Evolutionary conservation across 1,139 yeast species (phyloP).

Genomic region (Suhomyces taliae): DNA sequence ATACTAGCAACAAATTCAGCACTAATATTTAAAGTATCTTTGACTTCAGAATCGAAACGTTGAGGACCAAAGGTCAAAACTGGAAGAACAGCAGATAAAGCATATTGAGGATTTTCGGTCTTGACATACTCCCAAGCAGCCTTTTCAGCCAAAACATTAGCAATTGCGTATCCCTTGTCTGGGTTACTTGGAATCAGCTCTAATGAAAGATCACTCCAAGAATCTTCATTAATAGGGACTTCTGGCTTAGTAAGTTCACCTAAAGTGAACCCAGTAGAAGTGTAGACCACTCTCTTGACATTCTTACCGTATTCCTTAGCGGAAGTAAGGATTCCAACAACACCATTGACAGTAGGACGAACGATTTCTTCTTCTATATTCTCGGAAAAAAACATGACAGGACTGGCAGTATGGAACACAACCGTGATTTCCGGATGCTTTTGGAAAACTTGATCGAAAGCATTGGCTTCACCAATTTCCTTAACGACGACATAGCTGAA

Average conservation of each 20-base stretch:
- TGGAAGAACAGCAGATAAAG: conserved; percentile 18
- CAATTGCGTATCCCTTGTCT: conserved; percentile 27
- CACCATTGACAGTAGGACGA: conserved; percentile 35
- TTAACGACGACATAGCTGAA: conserved; percentile 5
- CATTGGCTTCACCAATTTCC: no score
- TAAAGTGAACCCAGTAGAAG: conserved; percentile 33
- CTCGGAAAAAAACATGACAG: conserved; percentile 27
- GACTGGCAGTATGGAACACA: conserved; percentile 24
- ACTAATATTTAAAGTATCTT: conserved; percentile 29
- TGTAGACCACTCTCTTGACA: conserved; percentile 14
- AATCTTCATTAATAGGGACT: conserved; percentile 22
- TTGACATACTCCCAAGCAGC: conserved; percentile 53
- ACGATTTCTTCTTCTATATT: conserved; percentile 32
- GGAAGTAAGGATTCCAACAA: conserved; percentile 29
- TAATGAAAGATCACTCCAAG: conserved; percentile 35
- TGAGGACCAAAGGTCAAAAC: conserved; percentile 29
- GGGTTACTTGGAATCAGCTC: no score
- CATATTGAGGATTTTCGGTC: conserved; percentile 27
- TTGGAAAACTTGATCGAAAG: conserved; percentile 13
- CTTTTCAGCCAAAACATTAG: conserved; percentile 40
- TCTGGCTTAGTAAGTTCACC: conserved; percentile 10
- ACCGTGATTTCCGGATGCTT: conserved; percentile 45
- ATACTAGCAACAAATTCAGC: conserved; percentile 23
- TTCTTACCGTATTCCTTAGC: conserved; percentile 25
- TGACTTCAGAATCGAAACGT: conserved; percentile 21